Conservation (phyloP, 2,329 filamentous ascomycete species). For the Fusarium newnesense region DNA sequence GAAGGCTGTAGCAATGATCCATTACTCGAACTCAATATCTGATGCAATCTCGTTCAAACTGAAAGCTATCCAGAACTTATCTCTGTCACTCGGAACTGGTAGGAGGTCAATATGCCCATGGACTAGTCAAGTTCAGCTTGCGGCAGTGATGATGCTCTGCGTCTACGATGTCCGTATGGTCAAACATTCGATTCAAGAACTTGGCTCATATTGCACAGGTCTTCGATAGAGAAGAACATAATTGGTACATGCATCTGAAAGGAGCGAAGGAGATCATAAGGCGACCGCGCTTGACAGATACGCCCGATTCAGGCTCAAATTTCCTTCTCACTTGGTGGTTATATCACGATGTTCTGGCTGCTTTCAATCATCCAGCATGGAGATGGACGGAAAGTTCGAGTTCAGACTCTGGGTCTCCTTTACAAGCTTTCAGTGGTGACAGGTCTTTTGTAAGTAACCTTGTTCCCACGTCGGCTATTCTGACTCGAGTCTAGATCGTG, state of each 20-base stretch:
- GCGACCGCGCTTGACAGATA: not conserved
- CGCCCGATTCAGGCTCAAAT: not conserved
- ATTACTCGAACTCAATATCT: not conserved
- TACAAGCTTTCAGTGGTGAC: not conserved
- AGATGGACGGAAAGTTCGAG: no score
- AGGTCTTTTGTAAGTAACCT: not conserved
- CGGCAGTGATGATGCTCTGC: constrained; percentile 2
- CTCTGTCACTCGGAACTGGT: not conserved
- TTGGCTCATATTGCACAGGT: not conserved
- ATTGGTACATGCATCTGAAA: not conserved
- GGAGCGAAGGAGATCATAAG: not conserved
- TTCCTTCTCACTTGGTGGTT: not conserved
- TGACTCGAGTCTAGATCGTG: not conserved
- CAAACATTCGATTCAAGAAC: rapidly evolving
- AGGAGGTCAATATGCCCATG: not conserved
- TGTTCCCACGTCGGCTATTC: rapidly evolving
- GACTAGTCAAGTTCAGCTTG: not conserved
- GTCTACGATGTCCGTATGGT: not conserved
- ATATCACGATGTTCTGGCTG: not conserved
- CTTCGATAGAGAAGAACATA: not conserved
- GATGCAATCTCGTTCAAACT: not conserved
- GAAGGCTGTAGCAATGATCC: not conserved
- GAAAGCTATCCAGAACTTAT: not conserved
- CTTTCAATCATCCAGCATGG: not conserved
- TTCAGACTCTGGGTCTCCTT: not conserved